Percentiles rank a stretch among this genome's conserved stretches.
These are phyloP conservation scores for Massarina eburnea DNA, from an alignment of 2,329 filamentous ascomycete genomes.

Conservation along the genomic window DNA sequence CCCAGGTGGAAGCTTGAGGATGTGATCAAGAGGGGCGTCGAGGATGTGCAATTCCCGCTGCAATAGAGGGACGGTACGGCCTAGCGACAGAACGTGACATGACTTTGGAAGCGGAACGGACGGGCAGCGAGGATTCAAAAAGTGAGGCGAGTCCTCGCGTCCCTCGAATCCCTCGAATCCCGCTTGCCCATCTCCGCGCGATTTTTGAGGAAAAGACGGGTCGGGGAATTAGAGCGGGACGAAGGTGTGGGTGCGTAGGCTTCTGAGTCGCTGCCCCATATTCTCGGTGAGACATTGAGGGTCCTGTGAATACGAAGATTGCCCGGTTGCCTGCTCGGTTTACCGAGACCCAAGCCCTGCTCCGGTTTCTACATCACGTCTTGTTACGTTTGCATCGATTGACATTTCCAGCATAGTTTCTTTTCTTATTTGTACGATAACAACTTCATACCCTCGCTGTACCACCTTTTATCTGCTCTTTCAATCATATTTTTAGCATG, in stretches of 20 bases:
- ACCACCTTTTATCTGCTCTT: slow-evolving; percentile 1
- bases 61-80: slow-evolving; percentile 50
- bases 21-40: slow-evolving; percentile 70
- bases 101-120: slow-evolving; percentile 9
- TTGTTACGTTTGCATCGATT: background rate
- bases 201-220: slow-evolving; percentile 2
- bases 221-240: background rate
- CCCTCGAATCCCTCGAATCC: slow-evolving; percentile 4
- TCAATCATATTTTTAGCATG: background rate
- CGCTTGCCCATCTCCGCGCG: background rate
- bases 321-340: slow-evolving; percentile 7
- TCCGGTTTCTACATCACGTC: background rate
- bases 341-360: background rate
- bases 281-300: slow-evolving; percentile 5
- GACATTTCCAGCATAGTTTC: too few relatives aligned
- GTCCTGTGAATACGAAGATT: background rate
- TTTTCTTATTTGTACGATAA: slow-evolving; percentile 7
- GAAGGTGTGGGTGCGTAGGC: background rate
- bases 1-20: slow-evolving; percentile 80
- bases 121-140: slow-evolving; percentile 3
- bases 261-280: slow-evolving; percentile 7
- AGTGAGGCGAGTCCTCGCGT: slow-evolving; percentile 7
- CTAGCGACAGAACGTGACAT: slow-evolving; percentile 13
- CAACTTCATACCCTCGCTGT: slow-evolving; percentile 20
- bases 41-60: slow-evolving; percentile 73